Evolutionary conservation across 139 green algal genomes (phyloP).

Genomic region (Asterochloris sp.): DNA sequence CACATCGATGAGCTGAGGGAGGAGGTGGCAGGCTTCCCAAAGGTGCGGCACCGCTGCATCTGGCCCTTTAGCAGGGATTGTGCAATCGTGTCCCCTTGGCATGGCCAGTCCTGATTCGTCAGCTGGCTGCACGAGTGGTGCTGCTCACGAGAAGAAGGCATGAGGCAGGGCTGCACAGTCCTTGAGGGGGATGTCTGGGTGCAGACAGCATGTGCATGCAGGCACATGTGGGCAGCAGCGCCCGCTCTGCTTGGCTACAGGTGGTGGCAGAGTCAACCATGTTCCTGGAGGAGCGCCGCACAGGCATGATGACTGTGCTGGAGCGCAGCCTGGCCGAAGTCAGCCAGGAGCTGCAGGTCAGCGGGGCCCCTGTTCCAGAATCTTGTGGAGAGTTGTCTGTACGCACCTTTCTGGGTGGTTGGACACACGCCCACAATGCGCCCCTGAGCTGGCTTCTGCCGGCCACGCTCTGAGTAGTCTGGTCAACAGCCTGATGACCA

Average conservation of each 20-base stretch:
- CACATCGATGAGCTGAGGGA: conserved; percentile 21
- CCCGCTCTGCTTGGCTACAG: background rate
- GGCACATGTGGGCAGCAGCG: background rate
- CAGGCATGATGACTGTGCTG: conserved; percentile 13
- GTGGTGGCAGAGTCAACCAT: background rate
- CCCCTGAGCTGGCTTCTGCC: background rate
- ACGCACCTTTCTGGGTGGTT: background rate
- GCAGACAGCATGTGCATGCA: background rate
- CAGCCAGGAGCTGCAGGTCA: conserved; percentile 1
- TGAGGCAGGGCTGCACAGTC: background rate
- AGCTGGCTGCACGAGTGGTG: background rate
- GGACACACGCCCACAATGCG: background rate
- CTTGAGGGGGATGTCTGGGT: background rate
- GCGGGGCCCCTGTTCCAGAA: background rate
- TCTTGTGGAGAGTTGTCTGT: background rate
- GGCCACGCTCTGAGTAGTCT: too few species aligned
- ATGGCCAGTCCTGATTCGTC: too few species aligned
- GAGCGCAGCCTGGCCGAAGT: conserved; percentile 10
- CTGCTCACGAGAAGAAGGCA: background rate
- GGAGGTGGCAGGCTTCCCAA: conserved; percentile 1
- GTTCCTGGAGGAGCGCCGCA: conserved; percentile 12
- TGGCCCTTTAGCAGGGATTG: background rate
- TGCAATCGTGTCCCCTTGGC: background rate
- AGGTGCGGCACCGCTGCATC: background rate
- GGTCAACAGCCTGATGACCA: too few species aligned